A percentile compares a stretch with the other conserved stretches of the same genome.
Evolutionary conservation across 2,329 filamentous ascomycete species (phyloP).

Genomic region (Ophiostoma quercus): DNA sequence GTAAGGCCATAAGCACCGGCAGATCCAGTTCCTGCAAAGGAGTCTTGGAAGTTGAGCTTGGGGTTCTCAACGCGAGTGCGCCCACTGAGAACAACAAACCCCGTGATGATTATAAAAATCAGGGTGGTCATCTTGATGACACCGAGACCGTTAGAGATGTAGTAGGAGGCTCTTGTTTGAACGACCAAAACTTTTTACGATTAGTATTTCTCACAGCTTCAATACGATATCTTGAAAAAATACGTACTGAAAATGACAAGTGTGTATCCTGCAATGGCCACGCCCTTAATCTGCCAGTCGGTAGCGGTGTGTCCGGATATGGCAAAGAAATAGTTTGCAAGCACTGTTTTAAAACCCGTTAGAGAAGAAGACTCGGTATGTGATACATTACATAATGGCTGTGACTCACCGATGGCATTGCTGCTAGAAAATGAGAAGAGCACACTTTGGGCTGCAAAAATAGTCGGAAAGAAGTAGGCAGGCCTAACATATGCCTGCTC

Average conservation of each 20-base stretch:
- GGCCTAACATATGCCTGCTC: slow-evolving; percentile 63
- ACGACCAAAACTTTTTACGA: slow-evolving; percentile 30
- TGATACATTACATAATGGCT: neutral
- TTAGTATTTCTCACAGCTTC: neutral
- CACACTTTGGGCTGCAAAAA: slow-evolving; percentile 60
- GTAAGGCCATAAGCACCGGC: slow-evolving; percentile 42
- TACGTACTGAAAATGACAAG: slow-evolving; percentile 50
- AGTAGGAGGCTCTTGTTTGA: slow-evolving; percentile 50
- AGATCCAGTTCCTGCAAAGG: slow-evolving; percentile 47
- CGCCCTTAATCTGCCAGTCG: slow-evolving; percentile 61
- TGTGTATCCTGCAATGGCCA: slow-evolving; percentile 60
- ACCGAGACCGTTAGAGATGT: slow-evolving; percentile 50
- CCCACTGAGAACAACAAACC: slow-evolving; percentile 56
- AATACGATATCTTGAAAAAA: neutral
- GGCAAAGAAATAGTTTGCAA: slow-evolving; percentile 58
- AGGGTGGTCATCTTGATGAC: slow-evolving; percentile 55
- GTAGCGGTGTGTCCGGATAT: slow-evolving; percentile 48
- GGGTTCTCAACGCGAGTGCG: slow-evolving; percentile 47
- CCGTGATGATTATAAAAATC: slow-evolving; percentile 52
- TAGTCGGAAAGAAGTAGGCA: slow-evolving; percentile 57
- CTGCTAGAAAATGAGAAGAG: slow-evolving; percentile 61
- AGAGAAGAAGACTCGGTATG: neutral
- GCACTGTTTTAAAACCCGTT: slow-evolving; percentile 38
- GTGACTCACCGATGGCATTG: slow-evolving; percentile 50
- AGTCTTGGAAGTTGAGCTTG: slow-evolving; percentile 48